Base-by-base conservation (phyloP, 148 eudicot genomes). In the Chenopodium quinoa region DNA sequence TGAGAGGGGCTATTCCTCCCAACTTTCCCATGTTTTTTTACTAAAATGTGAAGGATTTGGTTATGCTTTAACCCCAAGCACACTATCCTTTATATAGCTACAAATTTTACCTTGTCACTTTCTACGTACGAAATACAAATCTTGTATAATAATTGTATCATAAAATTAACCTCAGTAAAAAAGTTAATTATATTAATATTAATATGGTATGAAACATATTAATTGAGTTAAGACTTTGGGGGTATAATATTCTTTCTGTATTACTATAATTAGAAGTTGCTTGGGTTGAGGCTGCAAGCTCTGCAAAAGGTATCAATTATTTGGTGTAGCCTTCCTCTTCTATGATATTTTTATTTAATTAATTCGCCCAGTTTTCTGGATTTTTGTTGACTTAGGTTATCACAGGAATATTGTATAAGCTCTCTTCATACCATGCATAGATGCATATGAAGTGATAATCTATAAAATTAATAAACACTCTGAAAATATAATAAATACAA, bases 1-100 rank as follows among this genome's bases (percentile, higher is more conserved):
- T 14, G 34, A 87, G 80, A 67, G 86, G 68, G 52, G 84, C 85
- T 86, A 86, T 89, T 81, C 77, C 50, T 54, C 76, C 73, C 54
- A 68, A 22, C 27, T 47, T 81, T 76, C 72, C 77, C 83, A 81
- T 81, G 44, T 2, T 50, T 50, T 29, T 76, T 40, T 31, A 56
- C 62, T 46, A 60, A 19, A 27, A 68, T 67, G 79, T 74, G 74
- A 78, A 64, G 65, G 64, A 0, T 29, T 78, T 75, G 46, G 75
- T 50, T 76, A 65, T 83, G 82, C 34, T 62, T 29, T 16, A 16
- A 14, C 27, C 17, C 9, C 4, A 68, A 47, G 62, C 73, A 71
- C 52, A 56, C 71, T 50, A 22, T 32, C 12, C 83, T 80, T 79
- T 84, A 79, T 83, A 83, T 79, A 75, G 79, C 70, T 48, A n/a